These are phyloP conservation scores for Botryosphaeria dothidea DNA, from an alignment of 2,329 filamentous ascomycete species.

Conservation along the genomic window DNA sequence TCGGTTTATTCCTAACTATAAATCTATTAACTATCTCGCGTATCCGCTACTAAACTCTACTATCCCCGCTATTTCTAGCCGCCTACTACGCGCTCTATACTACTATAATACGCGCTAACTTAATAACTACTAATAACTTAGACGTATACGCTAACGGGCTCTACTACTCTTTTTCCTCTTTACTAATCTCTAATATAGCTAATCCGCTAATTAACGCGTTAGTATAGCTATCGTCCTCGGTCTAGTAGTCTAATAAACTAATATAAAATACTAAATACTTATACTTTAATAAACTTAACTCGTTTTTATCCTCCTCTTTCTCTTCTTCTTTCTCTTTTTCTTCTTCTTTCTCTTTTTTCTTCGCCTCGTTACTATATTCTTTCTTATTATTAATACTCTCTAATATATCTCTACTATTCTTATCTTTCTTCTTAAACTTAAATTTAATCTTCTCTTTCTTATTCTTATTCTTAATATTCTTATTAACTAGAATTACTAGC, in stretches of 20 bases:
- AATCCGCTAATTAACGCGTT: constrained; percentile 21
- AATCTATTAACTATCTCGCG: constrained; percentile 10
- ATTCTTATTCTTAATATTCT: too few species aligned
- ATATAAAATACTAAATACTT: neutral
- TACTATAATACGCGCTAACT: constrained; percentile 21
- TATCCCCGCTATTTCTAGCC: neutral
- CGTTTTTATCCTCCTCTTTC: neutral
- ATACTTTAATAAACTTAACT: neutral
- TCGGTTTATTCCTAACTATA: constrained; percentile 4
- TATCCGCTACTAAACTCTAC: neutral
- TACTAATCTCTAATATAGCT: constrained; percentile 19
- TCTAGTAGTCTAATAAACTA: neutral
- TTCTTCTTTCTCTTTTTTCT: too few species aligned
- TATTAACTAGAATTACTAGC: too few species aligned
- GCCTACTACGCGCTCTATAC: constrained; percentile 14
- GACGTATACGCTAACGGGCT: constrained; percentile 11
- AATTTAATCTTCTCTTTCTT: too few species aligned
- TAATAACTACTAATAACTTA: constrained; percentile 19
- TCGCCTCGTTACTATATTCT: too few species aligned
- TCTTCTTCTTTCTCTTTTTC: neutral
- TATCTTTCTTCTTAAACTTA: too few species aligned
- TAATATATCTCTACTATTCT: too few species aligned
- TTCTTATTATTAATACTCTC: too few species aligned
- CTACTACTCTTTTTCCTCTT: neutral
- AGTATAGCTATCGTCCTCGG: constrained; percentile 1